Evolutionary conservation across 2,329 filamentous ascomycete species (phyloP).

Genomic region (Calonectria henricotiae): DNA sequence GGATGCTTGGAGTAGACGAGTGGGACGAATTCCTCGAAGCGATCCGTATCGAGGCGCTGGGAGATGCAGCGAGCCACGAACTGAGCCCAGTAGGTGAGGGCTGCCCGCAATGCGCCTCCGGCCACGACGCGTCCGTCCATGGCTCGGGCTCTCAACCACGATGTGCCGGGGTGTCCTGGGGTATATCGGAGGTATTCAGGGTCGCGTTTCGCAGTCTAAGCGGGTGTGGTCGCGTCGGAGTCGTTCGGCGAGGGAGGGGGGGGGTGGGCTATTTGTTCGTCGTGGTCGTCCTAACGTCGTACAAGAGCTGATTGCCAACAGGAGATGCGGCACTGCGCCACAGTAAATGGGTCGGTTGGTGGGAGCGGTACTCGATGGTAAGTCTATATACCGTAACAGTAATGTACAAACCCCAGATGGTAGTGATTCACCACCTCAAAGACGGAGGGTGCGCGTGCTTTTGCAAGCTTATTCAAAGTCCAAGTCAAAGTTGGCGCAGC

Average conservation of each 20-base stretch:
- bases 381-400: not conserved
- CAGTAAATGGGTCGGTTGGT: conserved; percentile 14
- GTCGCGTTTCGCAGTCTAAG: not conserved
- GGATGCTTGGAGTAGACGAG: conserved; percentile 69
- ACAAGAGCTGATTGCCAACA: conserved; percentile 4
- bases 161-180: conserved; percentile 3
- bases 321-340: conserved; percentile 7
- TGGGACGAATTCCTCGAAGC: conserved; percentile 69
- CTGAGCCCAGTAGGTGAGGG: conserved; percentile 64
- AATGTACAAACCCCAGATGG: no score
- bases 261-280: not conserved
- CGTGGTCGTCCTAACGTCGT: conserved; percentile 10
- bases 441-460: conserved; percentile 5
- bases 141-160: conserved; percentile 13
- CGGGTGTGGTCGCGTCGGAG: not conserved
- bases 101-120: conserved; percentile 49
- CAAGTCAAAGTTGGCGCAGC: conserved; percentile 25
- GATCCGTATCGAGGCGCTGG: conserved; percentile 68
- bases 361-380: not conserved
- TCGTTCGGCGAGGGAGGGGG: not conserved
- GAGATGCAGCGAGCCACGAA: conserved; percentile 69
- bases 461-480: conserved; percentile 14
- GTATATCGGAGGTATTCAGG: not conserved
- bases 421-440: conserved; percentile 4
- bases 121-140: conserved; percentile 53